phyloP scores from a whole-genome alignment of 805 yeast species.

The Candida boidinii region DNA sequence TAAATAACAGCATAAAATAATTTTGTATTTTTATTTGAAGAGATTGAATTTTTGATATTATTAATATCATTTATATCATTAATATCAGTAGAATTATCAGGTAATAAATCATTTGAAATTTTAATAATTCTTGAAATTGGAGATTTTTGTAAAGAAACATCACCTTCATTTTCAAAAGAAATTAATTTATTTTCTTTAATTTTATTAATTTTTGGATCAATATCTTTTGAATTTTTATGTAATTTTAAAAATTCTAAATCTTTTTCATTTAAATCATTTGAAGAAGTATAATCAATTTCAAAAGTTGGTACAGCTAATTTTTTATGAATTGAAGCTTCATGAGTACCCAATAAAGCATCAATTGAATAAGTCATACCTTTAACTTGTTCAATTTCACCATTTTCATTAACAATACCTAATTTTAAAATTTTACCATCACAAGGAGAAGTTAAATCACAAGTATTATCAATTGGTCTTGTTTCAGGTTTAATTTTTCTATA shows the following conservation, averaged over 20 bases:
- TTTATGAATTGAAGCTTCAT: conserved; percentile 20
- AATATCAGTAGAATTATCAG: conserved; percentile 3
- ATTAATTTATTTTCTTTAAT: not conserved
- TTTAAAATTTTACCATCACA: conserved; percentile 89
- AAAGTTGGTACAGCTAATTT: conserved; percentile 50
- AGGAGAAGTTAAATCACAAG: conserved; percentile 70
- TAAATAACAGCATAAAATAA: conserved; percentile 87
- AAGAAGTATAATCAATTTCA: conserved; percentile 33
- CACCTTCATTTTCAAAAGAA: conserved; percentile 56
- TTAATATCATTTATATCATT: conserved; percentile 13
- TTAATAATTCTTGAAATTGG: conserved; percentile 18
- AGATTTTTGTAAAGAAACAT: conserved; percentile 36
- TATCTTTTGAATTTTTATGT: not conserved
- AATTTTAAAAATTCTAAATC: conserved; percentile 1
- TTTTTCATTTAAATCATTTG: conserved; percentile 6
- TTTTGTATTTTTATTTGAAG: conserved; percentile 25
- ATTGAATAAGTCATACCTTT: conserved; percentile 92
- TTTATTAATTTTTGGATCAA: too few relatives aligned
- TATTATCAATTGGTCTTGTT: conserved; percentile 64
- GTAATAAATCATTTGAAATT: conserved; percentile 5
- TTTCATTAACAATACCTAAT: conserved; percentile 60
- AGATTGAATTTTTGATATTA: conserved; percentile 13
- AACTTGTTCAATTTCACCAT: conserved; percentile 92
- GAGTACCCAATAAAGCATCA: conserved; percentile 75
- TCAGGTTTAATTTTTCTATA: conserved; percentile 76